These are phyloP conservation scores for barley (Hordeum vulgare) DNA, from an alignment of 176 grass and related monocot species.

Conservation along the genomic window MorexV3_pseudomolecules_assembly NC_058523.1:120694343-120694842, in stretches of 20 bases:
- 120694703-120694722: background rate
- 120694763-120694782: background rate
- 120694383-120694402: background rate
- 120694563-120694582: background rate
- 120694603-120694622: background rate
- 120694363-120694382: background rate
- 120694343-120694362: background rate
- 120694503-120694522: background rate
- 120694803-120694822: background rate
- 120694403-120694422: background rate
- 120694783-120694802: background rate
- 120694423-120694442: background rate
- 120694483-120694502: background rate
- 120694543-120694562: background rate
- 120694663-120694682: background rate
- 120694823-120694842: background rate
- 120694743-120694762: constrained; percentile 12
- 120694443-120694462: background rate
- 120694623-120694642: background rate
- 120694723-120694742: background rate
- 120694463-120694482: background rate
- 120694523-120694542: background rate
- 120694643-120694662: background rate
- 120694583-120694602: background rate
- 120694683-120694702: background rate